Percentiles rank a stretch among this genome's conserved stretches.
phyloP scores from a whole-genome alignment of 805 yeast species.

The Clavispora santaluciae region DNA sequence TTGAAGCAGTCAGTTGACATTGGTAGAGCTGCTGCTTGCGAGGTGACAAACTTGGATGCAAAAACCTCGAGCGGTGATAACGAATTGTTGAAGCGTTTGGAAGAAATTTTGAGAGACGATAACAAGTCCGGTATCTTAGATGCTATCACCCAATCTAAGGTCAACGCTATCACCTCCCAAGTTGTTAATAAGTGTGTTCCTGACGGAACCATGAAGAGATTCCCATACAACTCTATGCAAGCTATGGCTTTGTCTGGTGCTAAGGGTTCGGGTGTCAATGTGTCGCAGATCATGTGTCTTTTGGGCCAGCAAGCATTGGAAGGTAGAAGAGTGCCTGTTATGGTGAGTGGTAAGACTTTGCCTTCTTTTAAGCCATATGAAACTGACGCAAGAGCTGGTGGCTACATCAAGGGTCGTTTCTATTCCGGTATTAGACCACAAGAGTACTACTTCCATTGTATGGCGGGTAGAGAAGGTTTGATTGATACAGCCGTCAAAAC shows the following conservation, averaged over 20 bases:
- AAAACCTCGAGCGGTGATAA: conserved; percentile 46
- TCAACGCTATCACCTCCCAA: conserved; percentile 86
- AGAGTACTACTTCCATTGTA: conserved; percentile 98
- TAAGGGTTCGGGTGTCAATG: conserved; percentile 97
- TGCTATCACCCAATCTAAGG: conserved; percentile 92
- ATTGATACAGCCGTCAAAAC: conserved; percentile 99
- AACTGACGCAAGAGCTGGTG: conserved; percentile 98
- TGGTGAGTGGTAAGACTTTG: conserved; percentile 96
- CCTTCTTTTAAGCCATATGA: conserved; percentile 97
- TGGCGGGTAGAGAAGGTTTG: conserved; percentile 99
- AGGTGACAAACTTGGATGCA: conserved; percentile 77
- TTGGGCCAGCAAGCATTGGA: conserved; percentile 98
- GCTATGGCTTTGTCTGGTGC: conserved; percentile 99
- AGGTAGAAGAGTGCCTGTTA: conserved; percentile 98
- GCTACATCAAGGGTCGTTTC: conserved; percentile 94
- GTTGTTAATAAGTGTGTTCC: conserved; percentile 95
- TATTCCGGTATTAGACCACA: conserved; percentile 97
- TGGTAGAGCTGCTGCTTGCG: conserved; percentile 91
- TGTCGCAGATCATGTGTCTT: conserved; percentile 98
- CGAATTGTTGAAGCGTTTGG: conserved; percentile 82
- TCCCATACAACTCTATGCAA: conserved; percentile 97
- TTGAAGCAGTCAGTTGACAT: conserved; percentile 70
- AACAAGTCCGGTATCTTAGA: conserved; percentile 88
- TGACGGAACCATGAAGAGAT: conserved; percentile 88
- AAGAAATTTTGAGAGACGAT: conserved; percentile 93